Evolutionary conservation across 1,284 basidiomycete genomes (phyloP).

Genomic region (Papiliotrema flavescens): DNA sequence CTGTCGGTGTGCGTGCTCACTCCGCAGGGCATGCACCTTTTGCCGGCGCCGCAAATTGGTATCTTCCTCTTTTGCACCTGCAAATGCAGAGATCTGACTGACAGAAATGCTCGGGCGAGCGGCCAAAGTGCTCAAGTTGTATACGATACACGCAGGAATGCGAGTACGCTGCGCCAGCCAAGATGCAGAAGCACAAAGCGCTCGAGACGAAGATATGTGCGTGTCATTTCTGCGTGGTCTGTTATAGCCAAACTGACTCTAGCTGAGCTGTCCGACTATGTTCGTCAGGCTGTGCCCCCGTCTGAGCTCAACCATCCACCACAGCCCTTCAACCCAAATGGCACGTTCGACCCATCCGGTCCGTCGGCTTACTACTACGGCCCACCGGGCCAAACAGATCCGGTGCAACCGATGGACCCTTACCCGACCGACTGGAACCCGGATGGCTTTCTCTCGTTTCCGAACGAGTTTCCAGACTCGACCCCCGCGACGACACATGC

Average conservation of each 20-base stretch:
- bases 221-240: background rate
- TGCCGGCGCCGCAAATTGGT: slow-evolving; percentile 39
- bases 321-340: too few species aligned
- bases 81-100: background rate
- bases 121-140: slow-evolving; percentile 34
- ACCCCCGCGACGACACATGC: too few species aligned
- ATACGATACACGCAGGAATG: slow-evolving; percentile 34
- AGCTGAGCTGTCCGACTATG: background rate
- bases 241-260: too few species aligned
- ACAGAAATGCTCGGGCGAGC: slow-evolving; percentile 28
- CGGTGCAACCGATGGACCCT: too few species aligned
- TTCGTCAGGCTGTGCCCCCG: background rate
- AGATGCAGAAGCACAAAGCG: slow-evolving; percentile 2
- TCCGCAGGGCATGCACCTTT: slow-evolving; percentile 37
- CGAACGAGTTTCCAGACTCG: too few species aligned
- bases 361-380: too few species aligned
- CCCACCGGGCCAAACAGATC: too few species aligned
- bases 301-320: too few species aligned
- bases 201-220: slow-evolving; percentile 1
- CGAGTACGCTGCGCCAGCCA: slow-evolving; percentile 25
- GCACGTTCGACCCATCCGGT: too few species aligned
- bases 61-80: background rate
- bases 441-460: too few species aligned
- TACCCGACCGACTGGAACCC: too few species aligned
- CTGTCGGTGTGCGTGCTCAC: background rate